Base-by-base conservation (phyloP, 352 stramenopile species). In the Pythium plurisporium region DNA sequence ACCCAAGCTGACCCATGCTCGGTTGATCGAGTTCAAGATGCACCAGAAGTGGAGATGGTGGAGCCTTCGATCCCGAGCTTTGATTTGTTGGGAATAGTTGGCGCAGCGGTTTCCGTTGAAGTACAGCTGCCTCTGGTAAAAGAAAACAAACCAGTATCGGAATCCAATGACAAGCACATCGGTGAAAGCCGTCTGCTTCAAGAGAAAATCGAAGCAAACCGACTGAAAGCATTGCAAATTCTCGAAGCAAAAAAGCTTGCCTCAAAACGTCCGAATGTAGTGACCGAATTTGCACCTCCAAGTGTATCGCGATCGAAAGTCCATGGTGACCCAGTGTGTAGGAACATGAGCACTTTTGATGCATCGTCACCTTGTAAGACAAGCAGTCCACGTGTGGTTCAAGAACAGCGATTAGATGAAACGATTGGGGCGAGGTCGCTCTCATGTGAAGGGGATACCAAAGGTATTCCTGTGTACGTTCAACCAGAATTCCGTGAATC, bases 191-290 rank as follows among this genome's bases (percentile, higher is more conserved):
- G 25, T 22, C 11, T 12, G 17, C 27, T 63, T 7, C 70, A 64
- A 8, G 69, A 74, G 37, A 82, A 79, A n/a, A 83, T 90, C 23
- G 80, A 91, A 73, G 68, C 70, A 30, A 90, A 93, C 43, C 71
- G 80, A 8, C 55, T 77, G 14, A 77, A 78, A 20, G 79, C 82
- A 11, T 49, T 90, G 7, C 68, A 77, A 23, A 82, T 86, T 40
- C 55, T 87, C n/a, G 55, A 86, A 76, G 55, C 67, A 44, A 58
- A 67, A 67, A 34, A 70, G 67, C 30, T 37, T 43, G n/a, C 66
- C 69, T 17, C 29, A 37, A 44, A 34, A 42, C 17, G 30, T n/a
- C 14, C 15, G 43, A 15, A 27, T 22, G 4, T 5, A 12, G 38
- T 15, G 5, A 44, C 19, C n/a, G n/a, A n/a, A n/a, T n/a, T n/a